Evolutionary conservation across 192 early-diverging fungal species (phyloP), one percentile per base, ranked within the genome.

Genomic region (Coemansia umbellata): DNA sequence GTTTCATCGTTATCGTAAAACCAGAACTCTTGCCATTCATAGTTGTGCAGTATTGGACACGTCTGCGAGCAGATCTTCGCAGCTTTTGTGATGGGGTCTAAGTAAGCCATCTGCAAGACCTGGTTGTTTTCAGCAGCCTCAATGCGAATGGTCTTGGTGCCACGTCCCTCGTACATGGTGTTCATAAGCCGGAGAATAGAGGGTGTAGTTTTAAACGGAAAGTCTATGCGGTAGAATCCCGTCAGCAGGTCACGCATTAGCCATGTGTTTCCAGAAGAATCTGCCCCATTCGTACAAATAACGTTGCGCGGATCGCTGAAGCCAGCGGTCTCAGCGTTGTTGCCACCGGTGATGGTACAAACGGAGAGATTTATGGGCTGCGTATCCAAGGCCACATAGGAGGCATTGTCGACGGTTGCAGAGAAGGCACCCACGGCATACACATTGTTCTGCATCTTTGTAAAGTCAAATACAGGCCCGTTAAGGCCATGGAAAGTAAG

Each of bases 401-500:
- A 78, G 9, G 69, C 70, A 26, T 84, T 87, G 69, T 91, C 84
- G 9, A 71, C 58, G 2, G 89, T 89, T 1, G 79, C 54, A 49
- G 82, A 78, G 56, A 91, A 91, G 23, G 60, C 55, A 4, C 89
- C 89, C 30, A 81, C 89, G 17, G 87, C 86, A 58, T 81, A 85
- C 23, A 87, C 58, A 1, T 78, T 79, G 19, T 81, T 64, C 17
- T 52, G 36, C 28, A 79, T 64, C 31, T 67, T 60, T 11, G 73
- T 49, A 43, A 88, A 85, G 14, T 81, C 76, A 36, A 74, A 77
- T 2, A 91, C 84, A 0, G 83, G 79, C 0, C 85, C 87, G 45
- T 88, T 78, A 27, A 91, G 57, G 2, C 86, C 88, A 15, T 80
- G 80, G 64, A 84, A 88, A 23, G 88, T 83, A 8, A 87, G 31